phyloP scores from a whole-genome alignment of 2,329 filamentous ascomycete genomes.

The Acarospora socialis region DNA sequence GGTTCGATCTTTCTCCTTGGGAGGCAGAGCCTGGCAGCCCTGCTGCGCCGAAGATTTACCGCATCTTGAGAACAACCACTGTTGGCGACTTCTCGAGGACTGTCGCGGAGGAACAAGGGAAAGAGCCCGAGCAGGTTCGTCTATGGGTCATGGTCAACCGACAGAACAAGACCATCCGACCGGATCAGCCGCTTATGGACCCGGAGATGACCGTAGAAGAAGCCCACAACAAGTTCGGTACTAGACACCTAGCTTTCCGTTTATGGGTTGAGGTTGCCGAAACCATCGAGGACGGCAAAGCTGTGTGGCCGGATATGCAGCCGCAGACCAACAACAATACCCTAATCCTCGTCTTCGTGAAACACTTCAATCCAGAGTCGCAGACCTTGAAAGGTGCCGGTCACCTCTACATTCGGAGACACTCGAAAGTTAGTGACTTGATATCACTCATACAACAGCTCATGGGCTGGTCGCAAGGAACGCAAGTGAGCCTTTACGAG shows the following conservation, averaged over 20 bases:
- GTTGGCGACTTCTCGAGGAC: constrained; percentile 59
- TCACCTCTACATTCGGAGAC: constrained; percentile 74
- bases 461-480: constrained; percentile 75
- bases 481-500: constrained; percentile 65
- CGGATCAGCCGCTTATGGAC: constrained; percentile 75
- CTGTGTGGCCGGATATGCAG: constrained; percentile 46
- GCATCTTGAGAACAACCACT: constrained; percentile 59
- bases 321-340: constrained; percentile 24
- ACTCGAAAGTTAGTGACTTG: constrained; percentile 77
- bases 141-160: constrained; percentile 98
- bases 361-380: constrained; percentile 68
- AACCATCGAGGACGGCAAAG: constrained; percentile 53
- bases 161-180: constrained; percentile 90
- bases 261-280: constrained; percentile 76
- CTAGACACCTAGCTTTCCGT: constrained; percentile 52
- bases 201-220: constrained; percentile 66
- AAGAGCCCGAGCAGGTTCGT: constrained; percentile 57
- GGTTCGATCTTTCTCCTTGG: constrained; percentile 66
- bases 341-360: constrained; percentile 74
- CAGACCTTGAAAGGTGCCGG: constrained; percentile 66
- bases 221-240: constrained; percentile 53
- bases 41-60: constrained; percentile 57
- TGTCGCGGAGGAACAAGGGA: constrained; percentile 54
- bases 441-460: constrained; percentile 61
- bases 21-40: constrained; percentile 49